Percentiles rank a stretch among this genome's conserved stretches.
Conservation (phyloP, 2,329 filamentous ascomycete genomes). For the Rutstroemia sp. region DNA sequence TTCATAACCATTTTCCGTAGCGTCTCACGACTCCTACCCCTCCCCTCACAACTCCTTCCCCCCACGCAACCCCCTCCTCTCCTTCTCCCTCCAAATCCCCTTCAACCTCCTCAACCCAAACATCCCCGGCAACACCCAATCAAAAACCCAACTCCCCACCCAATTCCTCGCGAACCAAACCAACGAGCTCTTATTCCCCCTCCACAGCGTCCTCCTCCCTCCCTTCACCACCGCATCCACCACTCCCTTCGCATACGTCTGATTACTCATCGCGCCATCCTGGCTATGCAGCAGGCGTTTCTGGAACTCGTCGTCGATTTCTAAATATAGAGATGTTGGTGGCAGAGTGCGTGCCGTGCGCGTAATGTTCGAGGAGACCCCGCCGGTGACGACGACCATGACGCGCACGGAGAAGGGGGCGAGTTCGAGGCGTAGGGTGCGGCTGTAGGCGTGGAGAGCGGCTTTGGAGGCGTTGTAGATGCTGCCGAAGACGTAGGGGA, state of each 20-base stretch:
- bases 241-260: constrained; percentile 21
- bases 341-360: constrained; percentile 13
- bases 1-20: background rate
- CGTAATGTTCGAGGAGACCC: constrained; percentile 19
- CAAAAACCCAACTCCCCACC: constrained; percentile 21
- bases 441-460: constrained; percentile 37
- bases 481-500: constrained; percentile 74
- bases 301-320: constrained; percentile 16
- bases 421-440: constrained; percentile 24
- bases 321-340: constrained; percentile 17
- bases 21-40: background rate
- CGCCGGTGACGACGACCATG: constrained; percentile 23
- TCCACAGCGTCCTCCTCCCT: constrained; percentile 18
- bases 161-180: constrained; percentile 19
- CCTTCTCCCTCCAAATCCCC: background rate
- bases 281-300: constrained; percentile 21
- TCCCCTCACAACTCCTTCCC: no score
- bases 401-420: constrained; percentile 24
- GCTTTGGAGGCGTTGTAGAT: constrained; percentile 94
- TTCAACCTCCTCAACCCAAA: constrained; percentile 20
- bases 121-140: constrained; percentile 21
- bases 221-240: constrained; percentile 19
- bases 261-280: constrained; percentile 17
- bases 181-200: constrained; percentile 15
- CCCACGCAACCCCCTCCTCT: background rate